Percentiles rank a stretch among this genome's conserved stretches.
These are phyloP conservation scores for Craterostigma plantagineum DNA, from an alignment of 257 asterid species.

Conservation along the genomic window DNA sequence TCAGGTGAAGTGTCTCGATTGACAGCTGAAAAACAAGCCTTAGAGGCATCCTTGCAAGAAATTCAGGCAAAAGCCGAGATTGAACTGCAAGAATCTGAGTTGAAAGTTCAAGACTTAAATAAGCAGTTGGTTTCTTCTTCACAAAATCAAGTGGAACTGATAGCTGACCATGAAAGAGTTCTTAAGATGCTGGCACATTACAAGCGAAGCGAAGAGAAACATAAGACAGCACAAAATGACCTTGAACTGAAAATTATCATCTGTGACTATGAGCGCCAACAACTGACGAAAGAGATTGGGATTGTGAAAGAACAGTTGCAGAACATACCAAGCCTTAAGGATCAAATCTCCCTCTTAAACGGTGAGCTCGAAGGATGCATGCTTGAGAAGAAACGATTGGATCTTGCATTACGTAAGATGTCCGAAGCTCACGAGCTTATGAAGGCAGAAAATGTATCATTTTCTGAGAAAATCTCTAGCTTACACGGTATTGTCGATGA, in stretches of 20 bases:
- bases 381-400: slow-evolving; percentile 32
- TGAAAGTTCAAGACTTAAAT: slow-evolving; percentile 21
- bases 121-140: slow-evolving; percentile 22
- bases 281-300: slow-evolving; percentile 33
- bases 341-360: slow-evolving; percentile 31
- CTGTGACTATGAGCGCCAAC: slow-evolving; percentile 46
- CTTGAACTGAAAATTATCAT: slow-evolving; percentile 63
- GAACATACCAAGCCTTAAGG: slow-evolving; percentile 28
- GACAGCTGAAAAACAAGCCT: slow-evolving; percentile 21
- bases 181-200: slow-evolving; percentile 28
- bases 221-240: slow-evolving; percentile 38
- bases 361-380: slow-evolving; percentile 22
- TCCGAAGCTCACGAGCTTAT: slow-evolving; percentile 29
- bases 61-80: slow-evolving; percentile 16
- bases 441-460: slow-evolving; percentile 33
- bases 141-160: slow-evolving; percentile 17
- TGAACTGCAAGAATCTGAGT: slow-evolving; percentile 19
- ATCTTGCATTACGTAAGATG: slow-evolving; percentile 18
- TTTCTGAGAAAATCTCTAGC: slow-evolving; percentile 18
- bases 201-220: slow-evolving; percentile 43
- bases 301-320: slow-evolving; percentile 36
- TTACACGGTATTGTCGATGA: slow-evolving; percentile 24
- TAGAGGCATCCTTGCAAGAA: slow-evolving; percentile 31
- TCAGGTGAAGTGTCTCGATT: slow-evolving; percentile 23
- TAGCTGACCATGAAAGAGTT: slow-evolving; percentile 31